Evolutionary conservation across 805 yeast genomes (phyloP).

Genomic region (Debaryomyces maramus): DNA sequence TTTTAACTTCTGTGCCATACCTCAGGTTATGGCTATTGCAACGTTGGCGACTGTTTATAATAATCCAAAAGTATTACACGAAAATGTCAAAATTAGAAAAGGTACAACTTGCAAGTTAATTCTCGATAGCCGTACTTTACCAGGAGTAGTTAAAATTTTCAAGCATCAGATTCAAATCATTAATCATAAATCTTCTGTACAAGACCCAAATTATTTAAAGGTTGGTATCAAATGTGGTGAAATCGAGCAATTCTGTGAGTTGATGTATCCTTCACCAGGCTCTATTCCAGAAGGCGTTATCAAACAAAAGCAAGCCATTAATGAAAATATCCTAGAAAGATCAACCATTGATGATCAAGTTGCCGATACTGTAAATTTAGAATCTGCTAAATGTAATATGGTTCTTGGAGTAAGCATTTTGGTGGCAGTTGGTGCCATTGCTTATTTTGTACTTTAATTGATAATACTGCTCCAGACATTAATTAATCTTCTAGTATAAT

Average conservation of each 20-base stretch:
- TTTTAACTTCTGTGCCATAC: constrained; percentile 93
- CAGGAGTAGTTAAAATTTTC: constrained; percentile 76
- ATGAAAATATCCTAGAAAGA: constrained; percentile 36
- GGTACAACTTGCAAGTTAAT: constrained; percentile 82
- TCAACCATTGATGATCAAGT: constrained; percentile 34
- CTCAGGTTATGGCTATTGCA: constrained; percentile 99
- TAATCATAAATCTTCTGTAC: constrained; percentile 74
- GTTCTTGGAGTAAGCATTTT: constrained; percentile 13
- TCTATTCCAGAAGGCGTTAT: constrained; percentile 57
- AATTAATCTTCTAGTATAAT: too few relatives aligned
- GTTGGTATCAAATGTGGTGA: constrained; percentile 85
- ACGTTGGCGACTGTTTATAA: constrained; percentile 83
- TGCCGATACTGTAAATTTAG: constrained; percentile 9
- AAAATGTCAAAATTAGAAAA: constrained; percentile 83
- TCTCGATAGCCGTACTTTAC: constrained; percentile 68
- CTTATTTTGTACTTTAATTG: not conserved
- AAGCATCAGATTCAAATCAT: constrained; percentile 69
- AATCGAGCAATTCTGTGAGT: constrained; percentile 84
- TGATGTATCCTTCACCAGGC: constrained; percentile 56
- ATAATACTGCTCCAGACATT: too few relatives aligned
- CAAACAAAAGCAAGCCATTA: constrained; percentile 36
- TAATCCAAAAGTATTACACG: constrained; percentile 69
- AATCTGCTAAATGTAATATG: constrained; percentile 18
- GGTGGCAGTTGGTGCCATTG: constrained; percentile 5
- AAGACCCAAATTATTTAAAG: constrained; percentile 82